Conservation (phyloP, 371 early-diverging fungal genomes). For the Blakeslea trispora region DNA sequence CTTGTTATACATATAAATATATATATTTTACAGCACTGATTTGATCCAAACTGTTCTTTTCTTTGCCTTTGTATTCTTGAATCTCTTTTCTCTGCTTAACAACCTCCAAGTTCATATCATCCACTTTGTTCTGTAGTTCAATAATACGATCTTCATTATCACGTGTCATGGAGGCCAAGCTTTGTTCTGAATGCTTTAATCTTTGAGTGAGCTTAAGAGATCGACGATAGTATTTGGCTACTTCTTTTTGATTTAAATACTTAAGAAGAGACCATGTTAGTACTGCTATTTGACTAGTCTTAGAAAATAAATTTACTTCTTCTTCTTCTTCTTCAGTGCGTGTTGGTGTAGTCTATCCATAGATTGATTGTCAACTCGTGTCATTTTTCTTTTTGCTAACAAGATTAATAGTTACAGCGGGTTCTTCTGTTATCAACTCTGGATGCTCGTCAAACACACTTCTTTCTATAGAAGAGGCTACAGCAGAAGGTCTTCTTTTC, state of each 20-base stretch:
- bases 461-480: constrained; percentile 19
- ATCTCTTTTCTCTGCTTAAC: constrained; percentile 50
- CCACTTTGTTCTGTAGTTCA: constrained; percentile 49
- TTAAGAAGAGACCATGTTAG: no score
- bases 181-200: constrained; percentile 50
- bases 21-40: constrained; percentile 46
- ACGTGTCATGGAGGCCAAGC: constrained; percentile 52
- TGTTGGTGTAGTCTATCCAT: background rate
- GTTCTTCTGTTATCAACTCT: background rate
- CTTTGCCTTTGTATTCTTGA: constrained; percentile 55
- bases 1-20: no score
- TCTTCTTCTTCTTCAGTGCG: constrained; percentile 1
- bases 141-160: constrained; percentile 58
- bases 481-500: constrained; percentile 35
- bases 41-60: constrained; percentile 55
- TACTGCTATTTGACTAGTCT: no score
- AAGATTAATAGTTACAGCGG: background rate
- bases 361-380: no score
- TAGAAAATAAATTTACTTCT: no score
- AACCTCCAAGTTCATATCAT: constrained; percentile 53
- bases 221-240: constrained; percentile 52
- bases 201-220: constrained; percentile 54
- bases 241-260: constrained; percentile 24
- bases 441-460: background rate
- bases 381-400: no score